phyloP scores from a whole-genome alignment of 208 protist species.

The Trypanosoma conorhini region DNA sequence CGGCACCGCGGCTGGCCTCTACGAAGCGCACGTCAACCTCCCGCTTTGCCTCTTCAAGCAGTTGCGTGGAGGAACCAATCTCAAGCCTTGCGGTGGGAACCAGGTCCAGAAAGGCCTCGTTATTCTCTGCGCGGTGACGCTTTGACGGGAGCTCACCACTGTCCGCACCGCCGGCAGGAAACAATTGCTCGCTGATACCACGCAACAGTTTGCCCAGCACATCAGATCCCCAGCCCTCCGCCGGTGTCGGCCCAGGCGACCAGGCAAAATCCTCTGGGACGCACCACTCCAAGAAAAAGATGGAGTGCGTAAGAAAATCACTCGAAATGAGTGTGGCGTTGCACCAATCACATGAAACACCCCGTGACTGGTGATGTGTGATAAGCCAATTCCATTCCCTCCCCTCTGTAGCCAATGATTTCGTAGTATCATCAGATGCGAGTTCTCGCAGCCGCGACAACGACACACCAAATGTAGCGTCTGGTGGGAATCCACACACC shows the following conservation, averaged over 20 bases:
- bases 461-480: slow-evolving; percentile 11
- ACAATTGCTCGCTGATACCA: not conserved
- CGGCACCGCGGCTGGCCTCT: not conserved
- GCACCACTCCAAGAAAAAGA: slow-evolving; percentile 42
- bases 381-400: slow-evolving; percentile 1
- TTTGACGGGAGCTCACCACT: not conserved
- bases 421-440: not conserved
- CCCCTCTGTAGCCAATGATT: not conserved
- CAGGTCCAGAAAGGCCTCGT: slow-evolving; percentile 18
- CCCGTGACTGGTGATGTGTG: not conserved
- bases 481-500: slow-evolving; percentile 25
- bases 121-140: not conserved
- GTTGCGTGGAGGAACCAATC: not conserved
- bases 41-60: slow-evolving; percentile 7
- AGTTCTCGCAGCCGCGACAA: slow-evolving; percentile 4
- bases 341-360: slow-evolving; percentile 11
- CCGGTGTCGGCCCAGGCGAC: not conserved
- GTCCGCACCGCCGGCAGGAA: not conserved
- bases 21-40: slow-evolving; percentile 16
- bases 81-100: not conserved
- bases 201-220: slow-evolving; percentile 22
- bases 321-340: slow-evolving; percentile 22
- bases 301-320: slow-evolving; percentile 32
- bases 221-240: slow-evolving; percentile 16
- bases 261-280: slow-evolving; percentile 30